Conservation (phyloP, 164 flowering plant genomes). For the Vitis cinerea region DNA sequence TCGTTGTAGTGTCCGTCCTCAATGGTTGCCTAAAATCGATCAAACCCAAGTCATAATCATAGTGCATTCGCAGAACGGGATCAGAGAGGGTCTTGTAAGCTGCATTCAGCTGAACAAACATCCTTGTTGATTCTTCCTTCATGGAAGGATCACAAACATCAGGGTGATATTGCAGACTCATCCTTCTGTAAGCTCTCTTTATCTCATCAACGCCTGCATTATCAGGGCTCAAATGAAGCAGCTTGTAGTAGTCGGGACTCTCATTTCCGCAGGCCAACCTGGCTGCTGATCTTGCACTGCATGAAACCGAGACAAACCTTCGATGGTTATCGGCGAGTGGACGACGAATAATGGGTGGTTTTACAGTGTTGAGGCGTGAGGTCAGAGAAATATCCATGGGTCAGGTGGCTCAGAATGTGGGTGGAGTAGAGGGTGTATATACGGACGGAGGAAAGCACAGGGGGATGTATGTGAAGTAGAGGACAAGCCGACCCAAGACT, state of each 20-base stretch:
- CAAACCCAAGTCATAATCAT: conserved; percentile 20
- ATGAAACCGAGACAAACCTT: not conserved
- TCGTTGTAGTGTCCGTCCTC: not conserved
- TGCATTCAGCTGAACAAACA: conserved; percentile 18
- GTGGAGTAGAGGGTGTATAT: too few relatives aligned
- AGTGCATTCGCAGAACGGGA: conserved; percentile 13
- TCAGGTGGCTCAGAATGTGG: too few relatives aligned
- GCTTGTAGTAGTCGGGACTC: conserved; percentile 14
- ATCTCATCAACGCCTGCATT: conserved; percentile 9
- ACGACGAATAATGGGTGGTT: too few relatives aligned
- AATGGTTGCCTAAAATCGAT: not conserved
- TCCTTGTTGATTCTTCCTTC: conserved; percentile 19
- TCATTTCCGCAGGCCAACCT: conserved; percentile 1
- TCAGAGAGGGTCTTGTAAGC: conserved; percentile 24
- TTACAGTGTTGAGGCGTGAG: too few relatives aligned
- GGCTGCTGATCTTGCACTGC: conserved; percentile 7
- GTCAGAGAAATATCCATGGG: too few relatives aligned
- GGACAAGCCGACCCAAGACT: too few relatives aligned
- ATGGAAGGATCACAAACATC: conserved; percentile 18
- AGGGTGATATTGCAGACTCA: conserved; percentile 24
- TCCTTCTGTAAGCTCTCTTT: conserved; percentile 23
- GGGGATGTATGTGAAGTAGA: too few relatives aligned
- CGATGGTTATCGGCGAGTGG: too few relatives aligned
- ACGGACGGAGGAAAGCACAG: too few relatives aligned
- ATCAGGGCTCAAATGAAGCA: conserved; percentile 17